phyloP scores from a whole-genome alignment of 2,329 filamentous ascomycete species.

The Paracorniculantispora psalliotae region DNA sequence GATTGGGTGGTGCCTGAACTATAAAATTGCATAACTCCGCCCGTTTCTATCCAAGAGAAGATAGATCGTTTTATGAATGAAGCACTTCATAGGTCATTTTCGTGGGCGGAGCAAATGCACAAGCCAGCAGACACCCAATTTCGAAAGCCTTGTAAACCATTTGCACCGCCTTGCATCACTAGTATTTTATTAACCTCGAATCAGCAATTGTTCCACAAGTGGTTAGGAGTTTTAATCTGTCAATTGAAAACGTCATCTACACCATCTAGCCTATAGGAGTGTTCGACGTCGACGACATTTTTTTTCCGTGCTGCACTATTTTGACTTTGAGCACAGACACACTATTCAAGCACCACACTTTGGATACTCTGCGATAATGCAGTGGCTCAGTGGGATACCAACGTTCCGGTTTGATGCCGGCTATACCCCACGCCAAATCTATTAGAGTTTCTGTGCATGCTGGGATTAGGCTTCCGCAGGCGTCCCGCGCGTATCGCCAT shows the following conservation, averaged over 20 bases:
- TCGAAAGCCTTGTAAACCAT: too few species aligned
- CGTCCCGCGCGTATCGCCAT: not conserved
- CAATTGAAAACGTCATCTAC: not conserved
- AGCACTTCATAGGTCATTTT: not conserved
- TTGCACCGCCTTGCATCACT: too few species aligned
- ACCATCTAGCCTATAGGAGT: not conserved
- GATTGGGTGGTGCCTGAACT: conserved; percentile 1
- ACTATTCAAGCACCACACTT: not conserved
- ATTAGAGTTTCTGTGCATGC: not conserved
- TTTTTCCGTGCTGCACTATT: not conserved
- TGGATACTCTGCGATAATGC: not conserved
- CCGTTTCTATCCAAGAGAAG: not conserved
- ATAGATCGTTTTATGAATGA: not conserved
- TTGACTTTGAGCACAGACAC: not conserved
- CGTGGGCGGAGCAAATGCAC: too few species aligned
- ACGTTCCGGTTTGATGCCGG: not conserved
- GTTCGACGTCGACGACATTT: not conserved
- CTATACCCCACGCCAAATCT: not conserved
- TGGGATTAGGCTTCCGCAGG: not conserved
- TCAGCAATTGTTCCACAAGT: not conserved
- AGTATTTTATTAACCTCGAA: too few species aligned
- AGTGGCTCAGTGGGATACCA: not conserved
- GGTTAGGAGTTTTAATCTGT: not conserved
- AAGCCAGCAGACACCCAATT: too few species aligned
- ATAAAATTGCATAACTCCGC: not conserved